Conservation (phyloP, 2,329 filamentous ascomycete genomes). For the Sporothrix protearum region DNA sequence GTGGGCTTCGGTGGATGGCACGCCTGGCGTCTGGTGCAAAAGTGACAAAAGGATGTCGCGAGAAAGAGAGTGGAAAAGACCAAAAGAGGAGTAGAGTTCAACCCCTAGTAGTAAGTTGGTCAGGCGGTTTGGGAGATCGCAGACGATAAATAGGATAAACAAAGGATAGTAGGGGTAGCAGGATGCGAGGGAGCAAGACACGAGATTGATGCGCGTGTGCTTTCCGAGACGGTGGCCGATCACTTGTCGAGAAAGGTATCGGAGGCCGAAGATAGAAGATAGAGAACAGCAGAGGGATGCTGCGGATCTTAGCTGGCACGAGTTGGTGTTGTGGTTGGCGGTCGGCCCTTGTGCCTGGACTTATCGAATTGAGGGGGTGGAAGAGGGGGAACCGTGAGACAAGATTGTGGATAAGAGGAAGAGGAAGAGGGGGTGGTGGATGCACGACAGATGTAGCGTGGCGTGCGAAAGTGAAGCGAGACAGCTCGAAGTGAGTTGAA, state of each 20-base stretch:
- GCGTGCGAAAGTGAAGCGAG: not conserved
- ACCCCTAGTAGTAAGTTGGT: not conserved
- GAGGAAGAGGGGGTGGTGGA: not conserved
- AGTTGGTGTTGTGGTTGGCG: constrained; percentile 1
- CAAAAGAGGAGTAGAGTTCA: not conserved
- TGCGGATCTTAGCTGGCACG: not conserved
- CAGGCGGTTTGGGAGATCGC: constrained; percentile 5
- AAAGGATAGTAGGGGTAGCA: not conserved
- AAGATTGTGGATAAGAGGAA: not conserved
- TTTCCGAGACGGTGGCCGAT: constrained; percentile 14
- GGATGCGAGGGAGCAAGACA: not conserved
- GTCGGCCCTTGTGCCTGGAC: constrained; percentile 18
- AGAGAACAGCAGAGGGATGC: not conserved
- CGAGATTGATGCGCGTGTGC: constrained; percentile 3
- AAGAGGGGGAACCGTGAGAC: constrained; percentile 11
- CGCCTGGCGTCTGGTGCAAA: constrained; percentile 9
- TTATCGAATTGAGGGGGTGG: constrained; percentile 1
- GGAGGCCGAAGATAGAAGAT: not conserved
- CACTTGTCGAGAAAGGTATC: not conserved
- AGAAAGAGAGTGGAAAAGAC: constrained; percentile 12
- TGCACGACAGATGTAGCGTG: not conserved
- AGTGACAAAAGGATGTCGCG: constrained; percentile 2
- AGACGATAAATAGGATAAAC: not conserved
- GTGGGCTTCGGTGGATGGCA: constrained; percentile 10
- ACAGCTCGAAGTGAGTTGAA: not conserved